Base-by-base conservation (phyloP, 1,284 basidiomycete genomes). In the Tilletia setariae region DNA sequence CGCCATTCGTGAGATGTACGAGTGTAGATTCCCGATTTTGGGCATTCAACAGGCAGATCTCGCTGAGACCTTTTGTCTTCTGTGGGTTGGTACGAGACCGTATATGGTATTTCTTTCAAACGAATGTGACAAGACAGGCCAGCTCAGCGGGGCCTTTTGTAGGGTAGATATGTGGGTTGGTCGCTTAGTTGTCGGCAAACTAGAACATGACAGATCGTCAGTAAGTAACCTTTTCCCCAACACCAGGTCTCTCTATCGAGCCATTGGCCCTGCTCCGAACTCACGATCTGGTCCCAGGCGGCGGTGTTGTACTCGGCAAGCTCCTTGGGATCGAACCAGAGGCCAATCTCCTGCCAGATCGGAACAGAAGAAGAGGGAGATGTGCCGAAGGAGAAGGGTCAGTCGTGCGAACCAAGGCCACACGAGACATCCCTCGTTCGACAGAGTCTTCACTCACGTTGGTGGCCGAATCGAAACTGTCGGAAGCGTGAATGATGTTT, bases 401-500 rank as follows among this genome's bases (percentile, higher is more conserved):
- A 46, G 44, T n/a, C n/a, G n/a, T n/a, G n/a, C n/a, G n/a, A n/a
- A n/a, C n/a, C n/a, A n/a, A n/a, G n/a, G n/a, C n/a, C n/a, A n/a
- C n/a, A n/a, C n/a, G n/a, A n/a, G n/a, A n/a, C n/a, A n/a, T n/a
- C n/a, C n/a, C n/a, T n/a, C n/a, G n/a, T n/a, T n/a, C n/a, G n/a
- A n/a, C n/a, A n/a, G n/a, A n/a, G n/a, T 40, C 35, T 40, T 4
- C 6, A 40, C 35, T 40, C 11, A 40, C 35, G 35, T 40, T 76
- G 77, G 84, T 84, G 53, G 84, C 84, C 63, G 83, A 80, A 53
- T 85, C 84, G 76, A 83, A 83, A 63, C 82, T 82, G 83, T 85
- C 84, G 15, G 84, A 84, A 64, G 83, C 84, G 78, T 85, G 84
- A 76, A 85, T 84, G 67, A 84, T 79, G 84, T 85, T 85, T 66